Evolutionary conservation across 1,284 basidiomycete genomes (phyloP).

Genomic region (Pseudozyma sp.): DNA sequence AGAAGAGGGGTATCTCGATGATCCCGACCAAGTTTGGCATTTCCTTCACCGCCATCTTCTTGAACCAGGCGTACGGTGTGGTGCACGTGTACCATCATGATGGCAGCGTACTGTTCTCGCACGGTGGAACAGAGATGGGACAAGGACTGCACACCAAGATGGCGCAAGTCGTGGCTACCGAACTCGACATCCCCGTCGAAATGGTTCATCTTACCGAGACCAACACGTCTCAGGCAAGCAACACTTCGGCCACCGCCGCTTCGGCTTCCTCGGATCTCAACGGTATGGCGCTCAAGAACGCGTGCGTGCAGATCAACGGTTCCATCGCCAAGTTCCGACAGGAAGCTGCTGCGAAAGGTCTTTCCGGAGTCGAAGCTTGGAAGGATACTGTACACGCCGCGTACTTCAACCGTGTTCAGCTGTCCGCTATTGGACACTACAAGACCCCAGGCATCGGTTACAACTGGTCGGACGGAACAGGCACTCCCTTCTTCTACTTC

Average conservation of each 20-base stretch:
- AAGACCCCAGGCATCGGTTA: slow-evolving; percentile 68
- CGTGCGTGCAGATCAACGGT: slow-evolving; percentile 68
- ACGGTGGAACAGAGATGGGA: slow-evolving; percentile 68
- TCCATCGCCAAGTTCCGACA: slow-evolving; percentile 54
- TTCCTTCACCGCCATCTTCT: slow-evolving; percentile 65
- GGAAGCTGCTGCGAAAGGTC: slow-evolving; percentile 34
- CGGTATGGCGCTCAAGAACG: slow-evolving; percentile 66
- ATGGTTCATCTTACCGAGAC: slow-evolving; percentile 63
- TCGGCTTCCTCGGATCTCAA: slow-evolving; percentile 58
- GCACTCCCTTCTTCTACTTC: slow-evolving; percentile 65
- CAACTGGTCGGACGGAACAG: slow-evolving; percentile 62
- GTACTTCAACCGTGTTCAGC: slow-evolving; percentile 66
- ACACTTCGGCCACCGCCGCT: slow-evolving; percentile 67
- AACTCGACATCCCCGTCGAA: slow-evolving; percentile 64
- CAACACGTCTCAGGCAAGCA: slow-evolving; percentile 66
- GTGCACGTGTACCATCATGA: slow-evolving; percentile 69
- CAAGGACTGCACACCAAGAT: slow-evolving; percentile 68
- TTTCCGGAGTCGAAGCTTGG: slow-evolving; percentile 49
- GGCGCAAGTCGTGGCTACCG: slow-evolving; percentile 68
- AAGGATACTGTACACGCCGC: slow-evolving; percentile 64
- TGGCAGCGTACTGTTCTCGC: slow-evolving; percentile 58
- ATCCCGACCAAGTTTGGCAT: slow-evolving; percentile 69
- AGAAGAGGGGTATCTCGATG: slow-evolving; percentile 68
- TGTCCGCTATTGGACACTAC: slow-evolving; percentile 68
- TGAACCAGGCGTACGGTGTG: slow-evolving; percentile 68